Evolutionary conservation across 2,329 filamentous ascomycete species (phyloP).

Genomic region (Whalleya microplaca): DNA sequence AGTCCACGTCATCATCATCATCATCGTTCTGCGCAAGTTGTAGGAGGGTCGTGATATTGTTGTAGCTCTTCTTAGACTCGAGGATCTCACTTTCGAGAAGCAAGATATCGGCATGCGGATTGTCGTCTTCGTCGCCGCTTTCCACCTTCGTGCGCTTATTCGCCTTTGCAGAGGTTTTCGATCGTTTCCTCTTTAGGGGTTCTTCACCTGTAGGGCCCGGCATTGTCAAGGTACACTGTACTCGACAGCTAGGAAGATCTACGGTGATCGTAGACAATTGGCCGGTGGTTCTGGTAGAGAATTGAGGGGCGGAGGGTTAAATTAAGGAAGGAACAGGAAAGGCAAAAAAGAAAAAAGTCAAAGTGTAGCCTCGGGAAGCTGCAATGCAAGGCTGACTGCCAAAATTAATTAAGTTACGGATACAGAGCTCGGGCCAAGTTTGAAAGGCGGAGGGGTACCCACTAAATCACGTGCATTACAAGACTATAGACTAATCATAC

Average conservation of each 20-base stretch:
- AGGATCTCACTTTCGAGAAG: constrained; percentile 79
- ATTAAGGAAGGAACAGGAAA: not conserved
- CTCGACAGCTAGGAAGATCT: not conserved
- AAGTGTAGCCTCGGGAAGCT: constrained; percentile 29
- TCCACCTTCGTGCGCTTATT: constrained; percentile 58
- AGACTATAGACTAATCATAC: constrained; percentile 26
- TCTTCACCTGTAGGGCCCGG: constrained; percentile 32
- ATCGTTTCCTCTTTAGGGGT: constrained; percentile 57
- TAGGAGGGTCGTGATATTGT: constrained; percentile 80
- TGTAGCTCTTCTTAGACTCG: constrained; percentile 88
- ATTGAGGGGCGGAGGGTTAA: not conserved
- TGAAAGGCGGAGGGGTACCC: constrained; percentile 12
- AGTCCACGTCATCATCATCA: constrained; percentile 55
- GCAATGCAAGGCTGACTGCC: constrained; percentile 30
- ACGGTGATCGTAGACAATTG: not conserved
- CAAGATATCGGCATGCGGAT: constrained; percentile 68
- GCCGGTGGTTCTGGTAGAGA: not conserved
- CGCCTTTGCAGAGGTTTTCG: constrained; percentile 45
- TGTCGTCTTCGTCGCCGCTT: constrained; percentile 50
- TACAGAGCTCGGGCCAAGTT: no score
- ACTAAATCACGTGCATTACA: constrained; percentile 33
- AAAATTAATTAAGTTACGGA: constrained; percentile 5
- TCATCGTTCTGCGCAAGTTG: constrained; percentile 57
- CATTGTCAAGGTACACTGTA: constrained; percentile 32
- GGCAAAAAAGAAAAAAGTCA: constrained; percentile 24